Conservation (phyloP, 2,329 filamentous ascomycete species). For the Cordyceps farinosa region DNA sequence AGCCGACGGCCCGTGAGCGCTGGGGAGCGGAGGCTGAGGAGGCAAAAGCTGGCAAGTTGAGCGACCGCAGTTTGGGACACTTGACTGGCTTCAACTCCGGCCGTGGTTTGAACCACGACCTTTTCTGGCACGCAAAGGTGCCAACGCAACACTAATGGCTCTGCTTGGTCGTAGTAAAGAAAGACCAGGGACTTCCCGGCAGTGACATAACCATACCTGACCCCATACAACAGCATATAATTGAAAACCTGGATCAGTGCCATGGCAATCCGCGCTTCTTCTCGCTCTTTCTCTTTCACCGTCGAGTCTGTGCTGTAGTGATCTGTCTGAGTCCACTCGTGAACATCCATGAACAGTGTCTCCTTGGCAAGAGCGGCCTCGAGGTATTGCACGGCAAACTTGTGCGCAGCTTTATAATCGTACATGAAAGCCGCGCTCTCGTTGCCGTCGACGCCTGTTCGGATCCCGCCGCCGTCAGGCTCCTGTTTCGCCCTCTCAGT, state of each 20-base stretch:
- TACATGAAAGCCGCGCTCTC: conserved; percentile 7
- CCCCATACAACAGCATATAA: neutral
- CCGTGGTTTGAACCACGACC: neutral
- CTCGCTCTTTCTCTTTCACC: neutral
- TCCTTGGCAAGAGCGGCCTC: neutral
- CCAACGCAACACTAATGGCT: neutral
- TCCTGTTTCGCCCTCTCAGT: neutral
- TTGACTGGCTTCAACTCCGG: neutral
- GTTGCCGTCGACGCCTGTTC: neutral
- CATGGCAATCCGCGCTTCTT: neutral
- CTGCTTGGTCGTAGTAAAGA: neutral
- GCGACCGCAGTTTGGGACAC: conserved; percentile 22
- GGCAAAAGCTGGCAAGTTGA: conserved; percentile 23
- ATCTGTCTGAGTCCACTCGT: neutral
- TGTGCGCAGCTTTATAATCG: conserved; percentile 12
- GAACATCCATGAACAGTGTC: neutral
- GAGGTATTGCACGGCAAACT: neutral
- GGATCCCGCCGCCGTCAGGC: neutral
- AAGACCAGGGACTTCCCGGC: neutral
- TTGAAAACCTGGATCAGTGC: neutral
- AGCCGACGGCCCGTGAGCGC: too few relatives aligned
- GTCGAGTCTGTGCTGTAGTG: neutral
- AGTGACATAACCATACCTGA: neutral
- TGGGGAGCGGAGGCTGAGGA: too few relatives aligned
- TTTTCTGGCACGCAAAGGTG: neutral